Percentiles rank a stretch among this genome's conserved stretches.
Evolutionary conservation across 495 filamentous ascomycete genomes (phyloP).

Genomic region (Hypoxylon lenormandii): DNA sequence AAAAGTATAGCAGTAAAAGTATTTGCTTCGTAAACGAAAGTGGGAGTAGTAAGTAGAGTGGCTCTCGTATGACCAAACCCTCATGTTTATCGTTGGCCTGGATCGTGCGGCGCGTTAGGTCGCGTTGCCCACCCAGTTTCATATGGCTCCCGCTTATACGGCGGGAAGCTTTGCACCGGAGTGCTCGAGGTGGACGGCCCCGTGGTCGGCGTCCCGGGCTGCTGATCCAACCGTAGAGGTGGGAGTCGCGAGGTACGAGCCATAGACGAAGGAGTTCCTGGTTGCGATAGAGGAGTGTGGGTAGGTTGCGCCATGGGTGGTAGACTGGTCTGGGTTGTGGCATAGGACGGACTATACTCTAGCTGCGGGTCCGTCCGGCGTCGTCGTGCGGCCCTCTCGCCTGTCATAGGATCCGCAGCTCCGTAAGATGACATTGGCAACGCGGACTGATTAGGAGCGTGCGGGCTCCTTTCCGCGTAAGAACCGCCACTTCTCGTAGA

Average conservation of each 20-base stretch:
- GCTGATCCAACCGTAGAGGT: slow-evolving; percentile 59
- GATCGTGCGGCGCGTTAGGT: slow-evolving; percentile 49
- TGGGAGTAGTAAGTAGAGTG: slow-evolving; percentile 30
- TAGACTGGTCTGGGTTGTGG: slow-evolving; percentile 48
- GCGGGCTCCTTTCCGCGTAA: slow-evolving; percentile 53
- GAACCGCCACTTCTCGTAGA: slow-evolving; percentile 51
- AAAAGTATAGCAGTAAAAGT: slow-evolving; percentile 39
- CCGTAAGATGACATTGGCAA: slow-evolving; percentile 44
- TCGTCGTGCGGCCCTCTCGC: slow-evolving; percentile 60
- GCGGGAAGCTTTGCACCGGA: slow-evolving; percentile 46
- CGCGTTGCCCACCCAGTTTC: slow-evolving; percentile 63
- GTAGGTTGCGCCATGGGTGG: slow-evolving; percentile 56
- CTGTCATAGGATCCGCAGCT: slow-evolving; percentile 45
- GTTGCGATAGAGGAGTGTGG: slow-evolving; percentile 53
- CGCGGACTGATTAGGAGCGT: slow-evolving; percentile 36
- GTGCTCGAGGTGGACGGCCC: slow-evolving; percentile 44
- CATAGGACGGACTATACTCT: slow-evolving; percentile 55
- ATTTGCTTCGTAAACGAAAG: slow-evolving; percentile 47
- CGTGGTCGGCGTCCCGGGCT: slow-evolving; percentile 49
- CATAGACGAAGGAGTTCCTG: slow-evolving; percentile 56
- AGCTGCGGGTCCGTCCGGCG: slow-evolving; percentile 61
- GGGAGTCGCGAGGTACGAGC: slow-evolving; percentile 57
- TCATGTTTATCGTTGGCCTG: slow-evolving; percentile 34
- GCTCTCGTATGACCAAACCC: slow-evolving; percentile 1
- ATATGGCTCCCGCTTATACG: slow-evolving; percentile 52